Percentiles rank a stretch among this genome's conserved stretches.
phyloP scores from a whole-genome alignment of 805 yeast species.

The Candida golubevii region DNA sequence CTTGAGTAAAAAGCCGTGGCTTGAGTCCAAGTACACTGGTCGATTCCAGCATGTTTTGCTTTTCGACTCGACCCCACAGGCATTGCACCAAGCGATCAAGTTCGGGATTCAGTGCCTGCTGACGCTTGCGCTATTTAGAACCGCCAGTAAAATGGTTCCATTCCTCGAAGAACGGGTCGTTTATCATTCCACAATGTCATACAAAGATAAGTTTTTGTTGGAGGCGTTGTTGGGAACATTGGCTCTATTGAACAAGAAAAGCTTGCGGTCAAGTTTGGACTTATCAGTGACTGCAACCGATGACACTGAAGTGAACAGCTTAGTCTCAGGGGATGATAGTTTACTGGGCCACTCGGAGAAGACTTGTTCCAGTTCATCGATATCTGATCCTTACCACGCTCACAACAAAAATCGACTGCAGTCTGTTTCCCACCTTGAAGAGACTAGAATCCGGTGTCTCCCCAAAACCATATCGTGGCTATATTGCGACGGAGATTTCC shows the following conservation, averaged over 20 bases:
- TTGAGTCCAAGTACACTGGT: conserved; percentile 4
- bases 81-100: conserved; percentile 3
- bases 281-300: no score
- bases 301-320: no score
- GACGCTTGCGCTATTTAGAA: conserved; percentile 8
- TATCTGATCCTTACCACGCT: no score
- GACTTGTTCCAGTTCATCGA: no score
- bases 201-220: conserved; percentile 14
- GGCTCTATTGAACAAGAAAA: not conserved
- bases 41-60: conserved; percentile 15
- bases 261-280: not conserved
- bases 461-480: conserved; percentile 11
- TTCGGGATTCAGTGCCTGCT: not conserved
- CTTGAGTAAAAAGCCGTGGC: conserved; percentile 2
- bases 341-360: no score
- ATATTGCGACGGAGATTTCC: conserved; percentile 13
- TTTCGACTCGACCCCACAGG: conserved; percentile 7
- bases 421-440: no score
- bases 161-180: conserved; percentile 3
- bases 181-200: conserved; percentile 5
- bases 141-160: not conserved
- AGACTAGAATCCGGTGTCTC: no score
- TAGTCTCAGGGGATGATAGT: no score
- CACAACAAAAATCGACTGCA: no score
- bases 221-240: conserved; percentile 11